phyloP scores from a whole-genome alignment of 2,329 filamentous ascomycete genomes.

The Aspergillus spinulosporus region DNA sequence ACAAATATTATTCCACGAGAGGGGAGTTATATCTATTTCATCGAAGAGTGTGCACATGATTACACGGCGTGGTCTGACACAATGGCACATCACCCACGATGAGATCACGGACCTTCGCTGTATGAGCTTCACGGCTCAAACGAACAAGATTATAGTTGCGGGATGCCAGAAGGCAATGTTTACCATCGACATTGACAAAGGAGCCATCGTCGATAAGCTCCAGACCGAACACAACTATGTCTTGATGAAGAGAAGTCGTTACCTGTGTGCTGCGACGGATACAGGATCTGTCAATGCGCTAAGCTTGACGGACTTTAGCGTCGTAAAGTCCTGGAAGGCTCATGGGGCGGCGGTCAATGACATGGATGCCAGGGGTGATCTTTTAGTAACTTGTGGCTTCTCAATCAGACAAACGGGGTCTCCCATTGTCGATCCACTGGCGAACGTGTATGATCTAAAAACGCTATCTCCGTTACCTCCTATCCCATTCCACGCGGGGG shows the following conservation, averaged over 20 bases:
- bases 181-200: conserved; percentile 69
- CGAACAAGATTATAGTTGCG: conserved; percentile 80
- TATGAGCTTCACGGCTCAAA: conserved; percentile 92
- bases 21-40: conserved; percentile 83
- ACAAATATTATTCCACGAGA: conserved; percentile 88
- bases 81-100: conserved; percentile 81
- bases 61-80: conserved; percentile 73
- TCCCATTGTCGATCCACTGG: conserved; percentile 85
- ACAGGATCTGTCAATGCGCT: conserved; percentile 82
- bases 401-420: conserved; percentile 77
- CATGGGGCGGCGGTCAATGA: conserved; percentile 88
- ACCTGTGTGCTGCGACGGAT: conserved; percentile 88
- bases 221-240: conserved; percentile 76
- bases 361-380: conserved; percentile 95
- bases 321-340: conserved; percentile 86
- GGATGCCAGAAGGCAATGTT: conserved; percentile 87
- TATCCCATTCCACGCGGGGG: conserved; percentile 87
- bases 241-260: conserved; percentile 83
- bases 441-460: conserved; percentile 95
- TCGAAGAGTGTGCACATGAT: conserved; percentile 84
- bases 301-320: conserved; percentile 72
- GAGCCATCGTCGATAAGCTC: conserved; percentile 70
- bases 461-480: conserved; percentile 84
- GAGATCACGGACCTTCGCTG: conserved; percentile 86
- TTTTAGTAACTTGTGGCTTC: conserved; percentile 92